Base-by-base conservation (phyloP, 805 yeast species). In the Saturnispora quitensis region DNA sequence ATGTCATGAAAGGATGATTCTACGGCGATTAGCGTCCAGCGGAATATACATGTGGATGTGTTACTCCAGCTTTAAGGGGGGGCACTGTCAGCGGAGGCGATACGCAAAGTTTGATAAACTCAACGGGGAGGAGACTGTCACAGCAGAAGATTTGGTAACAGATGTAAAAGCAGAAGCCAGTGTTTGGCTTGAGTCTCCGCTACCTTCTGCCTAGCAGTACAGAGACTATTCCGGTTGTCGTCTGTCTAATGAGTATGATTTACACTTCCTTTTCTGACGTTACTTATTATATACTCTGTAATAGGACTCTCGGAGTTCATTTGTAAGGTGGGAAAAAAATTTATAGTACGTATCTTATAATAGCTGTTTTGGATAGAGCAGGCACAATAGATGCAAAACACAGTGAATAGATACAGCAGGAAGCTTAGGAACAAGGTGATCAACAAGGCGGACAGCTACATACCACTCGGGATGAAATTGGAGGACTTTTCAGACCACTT, bases 1-100 rank as follows among this genome's bases (percentile, higher is more conserved):
- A 55, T 65, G 79, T 58, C 56, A 61, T 5, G 53, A 64, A 3
- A 58, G 71, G 0, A 81, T 82, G 86, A 64, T 74, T 8, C 63
- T 86, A 20, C 68, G 89, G 45, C 68, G 88, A 51, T 70, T 84
- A 28, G 59, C 64, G 12, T 68, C 68, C 10, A 67, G 80, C 52
- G 86, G 86, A 4, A 71, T 72, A 50, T 85, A 85, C 58, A 74
- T 82, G 22, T 85, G 91, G 90, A 70, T 73, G 57, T 85, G 93
- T 58, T 74, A 75, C 51, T 66, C 73, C 5, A 62, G 68, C 22
- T 77, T 76, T 56, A 62, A 60, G 45, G 66, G 64, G 0, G 66
- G 68, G 34, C 76, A 73, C 24, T 80, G 86, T 54, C 65, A 73
- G 2, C 72, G 76, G 1, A 73, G 75, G 47, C 68, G 73, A 51